These are phyloP conservation scores for Myriosclerotinia curreyana DNA, from an alignment of 2,329 filamentous ascomycete species.

Conservation along the genomic window DNA sequence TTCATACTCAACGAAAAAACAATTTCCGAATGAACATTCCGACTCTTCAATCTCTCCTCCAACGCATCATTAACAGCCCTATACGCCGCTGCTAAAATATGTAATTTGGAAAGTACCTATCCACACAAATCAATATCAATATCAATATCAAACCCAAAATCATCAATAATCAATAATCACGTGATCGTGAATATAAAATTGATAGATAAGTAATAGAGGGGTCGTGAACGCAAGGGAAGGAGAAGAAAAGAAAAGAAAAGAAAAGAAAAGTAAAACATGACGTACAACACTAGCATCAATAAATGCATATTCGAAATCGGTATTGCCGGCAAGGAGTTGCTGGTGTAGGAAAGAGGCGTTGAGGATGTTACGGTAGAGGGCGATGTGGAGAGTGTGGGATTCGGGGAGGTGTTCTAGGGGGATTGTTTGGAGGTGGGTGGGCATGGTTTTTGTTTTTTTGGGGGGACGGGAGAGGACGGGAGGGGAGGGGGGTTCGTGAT, in stretches of 20 bases:
- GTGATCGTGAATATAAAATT: constrained; percentile 15
- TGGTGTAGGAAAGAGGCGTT: constrained; percentile 77
- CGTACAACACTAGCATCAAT: constrained; percentile 78
- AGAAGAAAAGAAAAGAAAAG: too few relatives aligned
- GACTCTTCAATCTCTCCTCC: constrained; percentile 45
- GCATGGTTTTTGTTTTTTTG: too few relatives aligned
- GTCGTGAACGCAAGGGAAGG: too few relatives aligned
- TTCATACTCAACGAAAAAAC: constrained; percentile 54
- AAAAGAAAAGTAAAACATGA: constrained; percentile 20
- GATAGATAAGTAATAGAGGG: background rate
- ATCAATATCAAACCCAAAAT: too few relatives aligned
- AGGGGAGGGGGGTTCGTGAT: too few relatives aligned
- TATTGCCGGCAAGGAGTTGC: constrained; percentile 81
- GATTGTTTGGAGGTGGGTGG: constrained; percentile 55
- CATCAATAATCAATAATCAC: background rate
- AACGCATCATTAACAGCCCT: constrained; percentile 49
- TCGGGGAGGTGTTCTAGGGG: constrained; percentile 71
- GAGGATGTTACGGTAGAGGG: constrained; percentile 70
- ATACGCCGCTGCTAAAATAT: constrained; percentile 50
- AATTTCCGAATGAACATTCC: constrained; percentile 55
- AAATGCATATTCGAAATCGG: constrained; percentile 88
- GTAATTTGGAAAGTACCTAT: constrained; percentile 48
- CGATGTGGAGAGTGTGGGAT: constrained; percentile 65
- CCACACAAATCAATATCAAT: too few relatives aligned
- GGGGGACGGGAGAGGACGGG: too few relatives aligned